These are phyloP conservation scores for Geopyxis carbonaria DNA, from an alignment of 495 filamentous ascomycete species.

Conservation along the genomic window DNA sequence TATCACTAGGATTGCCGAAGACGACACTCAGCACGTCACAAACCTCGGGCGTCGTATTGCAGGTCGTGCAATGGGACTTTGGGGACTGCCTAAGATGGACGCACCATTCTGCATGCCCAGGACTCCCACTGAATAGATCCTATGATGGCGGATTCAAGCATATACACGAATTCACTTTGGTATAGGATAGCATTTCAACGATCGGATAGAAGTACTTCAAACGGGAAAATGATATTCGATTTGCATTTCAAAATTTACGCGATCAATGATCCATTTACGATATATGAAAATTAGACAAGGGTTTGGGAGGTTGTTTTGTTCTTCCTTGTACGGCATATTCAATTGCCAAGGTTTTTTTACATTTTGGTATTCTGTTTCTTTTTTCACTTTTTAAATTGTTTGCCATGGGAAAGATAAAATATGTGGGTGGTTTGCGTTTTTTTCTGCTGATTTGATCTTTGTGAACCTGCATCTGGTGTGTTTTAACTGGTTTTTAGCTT, in stretches of 20 bases:
- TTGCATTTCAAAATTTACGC: no score
- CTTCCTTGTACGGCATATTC: background rate
- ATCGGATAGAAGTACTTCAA: background rate
- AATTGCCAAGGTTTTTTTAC: slow-evolving; percentile 2
- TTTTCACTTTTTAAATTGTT: slow-evolving; percentile 5
- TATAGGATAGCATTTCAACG: background rate
- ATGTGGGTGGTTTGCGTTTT: slow-evolving; percentile 20
- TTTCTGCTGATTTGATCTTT: slow-evolving; percentile 13
- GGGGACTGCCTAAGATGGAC: slow-evolving; percentile 15
- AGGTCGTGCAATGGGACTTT: slow-evolving; percentile 19
- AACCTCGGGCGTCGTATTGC: slow-evolving; percentile 20
- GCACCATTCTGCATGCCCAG: slow-evolving; percentile 12
- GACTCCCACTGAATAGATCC: no score
- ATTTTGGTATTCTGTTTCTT: slow-evolving; percentile 1
- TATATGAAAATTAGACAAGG: no score
- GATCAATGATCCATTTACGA: no score
- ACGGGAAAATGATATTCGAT: no score
- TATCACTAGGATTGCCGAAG: slow-evolving; percentile 11
- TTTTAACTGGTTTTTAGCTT: no score
- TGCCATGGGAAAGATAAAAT: slow-evolving; percentile 13
- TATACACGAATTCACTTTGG: background rate
- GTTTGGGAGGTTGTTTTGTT: slow-evolving; percentile 1
- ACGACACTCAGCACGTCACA: background rate
- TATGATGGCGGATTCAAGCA: background rate
- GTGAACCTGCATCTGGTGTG: no score